Percentiles rank a stretch among this genome's conserved stretches.
Evolutionary conservation across 2,329 filamentous ascomycete genomes (phyloP).

Genomic region (Ascochyta rabiei): DNA sequence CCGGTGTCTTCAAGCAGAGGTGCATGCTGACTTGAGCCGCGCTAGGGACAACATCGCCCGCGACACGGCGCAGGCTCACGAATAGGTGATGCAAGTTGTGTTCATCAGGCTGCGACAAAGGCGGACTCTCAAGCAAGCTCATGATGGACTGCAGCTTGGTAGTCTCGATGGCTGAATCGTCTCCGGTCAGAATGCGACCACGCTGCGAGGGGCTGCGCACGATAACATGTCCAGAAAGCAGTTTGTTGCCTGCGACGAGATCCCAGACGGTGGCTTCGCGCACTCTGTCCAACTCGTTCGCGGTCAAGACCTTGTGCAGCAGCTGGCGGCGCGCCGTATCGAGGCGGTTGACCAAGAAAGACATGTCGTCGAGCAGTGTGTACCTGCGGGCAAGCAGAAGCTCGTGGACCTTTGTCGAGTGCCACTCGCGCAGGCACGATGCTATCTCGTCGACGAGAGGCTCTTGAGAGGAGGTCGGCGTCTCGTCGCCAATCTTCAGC

Average conservation of each 20-base stretch:
- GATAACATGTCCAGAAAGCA: conserved; percentile 91
- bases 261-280: conserved; percentile 96
- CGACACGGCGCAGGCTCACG: conserved; percentile 82
- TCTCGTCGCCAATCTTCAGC: conserved; percentile 97
- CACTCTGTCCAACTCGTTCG: conserved; percentile 77
- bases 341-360: conserved; percentile 78
- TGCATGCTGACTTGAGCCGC: conserved; percentile 75
- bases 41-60: conserved; percentile 75
- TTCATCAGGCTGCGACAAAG: conserved; percentile 69
- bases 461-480: conserved; percentile 84
- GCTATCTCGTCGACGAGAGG: conserved; percentile 97
- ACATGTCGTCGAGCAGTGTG: conserved; percentile 77
- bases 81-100: conserved; percentile 80
- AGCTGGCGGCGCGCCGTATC: conserved; percentile 88
- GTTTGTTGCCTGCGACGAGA: conserved; percentile 89
- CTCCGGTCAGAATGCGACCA: conserved; percentile 84
- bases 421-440: conserved; percentile 96
- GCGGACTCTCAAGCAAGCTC: conserved; percentile 88
- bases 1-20: conserved; percentile 73
- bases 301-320: conserved; percentile 90
- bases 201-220: conserved; percentile 85
- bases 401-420: conserved; percentile 95
- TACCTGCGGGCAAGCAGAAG: conserved; percentile 85
- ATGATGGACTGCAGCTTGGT: conserved; percentile 93
- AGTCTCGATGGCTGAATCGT: conserved; percentile 91